Base-by-base conservation (phyloP, 2,329 filamentous ascomycete genomes). In the Pseudogymnoascus sp. region DNA sequence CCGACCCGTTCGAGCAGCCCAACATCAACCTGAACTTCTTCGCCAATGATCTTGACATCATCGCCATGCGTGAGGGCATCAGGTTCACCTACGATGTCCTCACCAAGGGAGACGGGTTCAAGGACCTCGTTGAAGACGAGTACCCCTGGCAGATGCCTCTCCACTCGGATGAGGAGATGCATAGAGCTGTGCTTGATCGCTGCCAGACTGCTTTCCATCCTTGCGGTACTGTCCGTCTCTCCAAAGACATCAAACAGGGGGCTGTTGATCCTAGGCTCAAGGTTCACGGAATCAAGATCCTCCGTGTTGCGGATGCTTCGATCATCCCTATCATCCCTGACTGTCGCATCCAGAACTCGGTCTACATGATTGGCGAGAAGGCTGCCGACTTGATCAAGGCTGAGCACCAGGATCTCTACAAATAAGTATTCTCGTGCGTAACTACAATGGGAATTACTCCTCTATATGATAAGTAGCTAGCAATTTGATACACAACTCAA, bases 81-180 rank as follows among this genome's bases (percentile, higher is more conserved):
- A 50, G 42, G 6, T 50, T 50, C 21, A n/a, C 12, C 42, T 50
- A 50, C 21, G 42, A 87, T 66, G 73, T 87, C 14, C 67, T 87
- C 2, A 81, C 75, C 40, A 80, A 78, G 6, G 83, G 84, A 0
- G 79, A 81, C 0, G 82, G 79, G 1, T 80, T 87, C 72, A 83
- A 77, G 70, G 81, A 83, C 60, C 76, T 84, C 56, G 74, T 84
- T 10, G 73, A 72, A 0, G 75, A 72, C 5, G 80, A 83, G 62
- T 87, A 86, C 69, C 84, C 84, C 0, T 86, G 82, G 82, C 73
- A 77, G 0, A 84, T 87, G 81, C 83, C 84, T 0, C 75, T 80
- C 1, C 69, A 81, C 12, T 77, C 77, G 0, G 82, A 86, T 62
- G 42, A 50, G 6, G 42, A 25, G 1, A 86, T 87, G 83, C 79